A percentile compares a stretch with the other conserved stretches of the same genome.
Conservation (phyloP, 108 stramenopile genomes). For the Skeletonema marinoi region DNA sequence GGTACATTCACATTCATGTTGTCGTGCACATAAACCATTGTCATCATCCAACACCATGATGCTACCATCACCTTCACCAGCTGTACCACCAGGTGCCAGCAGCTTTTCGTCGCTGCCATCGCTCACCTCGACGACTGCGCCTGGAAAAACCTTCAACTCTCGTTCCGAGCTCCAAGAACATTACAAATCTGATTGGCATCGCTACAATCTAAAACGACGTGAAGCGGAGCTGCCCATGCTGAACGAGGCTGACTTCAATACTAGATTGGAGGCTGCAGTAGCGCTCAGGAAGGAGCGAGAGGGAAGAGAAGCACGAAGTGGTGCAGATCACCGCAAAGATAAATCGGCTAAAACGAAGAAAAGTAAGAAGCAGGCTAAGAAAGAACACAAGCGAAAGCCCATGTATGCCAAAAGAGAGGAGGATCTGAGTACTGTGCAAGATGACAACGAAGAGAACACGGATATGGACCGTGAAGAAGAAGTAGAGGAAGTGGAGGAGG, state of each 20-base stretch:
- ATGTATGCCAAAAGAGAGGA: conserved; percentile 35
- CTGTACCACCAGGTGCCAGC: conserved; percentile 4
- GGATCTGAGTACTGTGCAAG: neutral
- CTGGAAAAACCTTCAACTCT: conserved; percentile 74
- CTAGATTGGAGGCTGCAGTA: conserved; percentile 82
- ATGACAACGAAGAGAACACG: neutral
- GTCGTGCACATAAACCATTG: too few relatives aligned
- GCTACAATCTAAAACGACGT: conserved; percentile 95
- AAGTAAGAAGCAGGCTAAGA: conserved; percentile 37
- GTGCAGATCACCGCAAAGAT: conserved; percentile 69
- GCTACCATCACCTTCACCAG: neutral
- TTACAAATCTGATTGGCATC: conserved; percentile 96
- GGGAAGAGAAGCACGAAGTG: conserved; percentile 44
- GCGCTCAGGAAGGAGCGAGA: conserved; percentile 72
- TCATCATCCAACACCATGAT: neutral
- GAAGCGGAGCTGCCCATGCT: conserved; percentile 81
- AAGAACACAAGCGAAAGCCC: conserved; percentile 40
- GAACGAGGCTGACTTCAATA: conserved; percentile 70
- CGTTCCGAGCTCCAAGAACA: conserved; percentile 79
- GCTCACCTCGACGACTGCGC: conserved; percentile 85
- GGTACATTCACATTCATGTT: too few relatives aligned
- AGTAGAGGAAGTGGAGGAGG: conserved; percentile 42
- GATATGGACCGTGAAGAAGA: conserved; percentile 13
- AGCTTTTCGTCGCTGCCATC: neutral
- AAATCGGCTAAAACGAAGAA: conserved; percentile 28